Evolutionary conservation across 2,329 filamentous ascomycete genomes (phyloP).

Genomic region (Xylaria sp.): DNA sequence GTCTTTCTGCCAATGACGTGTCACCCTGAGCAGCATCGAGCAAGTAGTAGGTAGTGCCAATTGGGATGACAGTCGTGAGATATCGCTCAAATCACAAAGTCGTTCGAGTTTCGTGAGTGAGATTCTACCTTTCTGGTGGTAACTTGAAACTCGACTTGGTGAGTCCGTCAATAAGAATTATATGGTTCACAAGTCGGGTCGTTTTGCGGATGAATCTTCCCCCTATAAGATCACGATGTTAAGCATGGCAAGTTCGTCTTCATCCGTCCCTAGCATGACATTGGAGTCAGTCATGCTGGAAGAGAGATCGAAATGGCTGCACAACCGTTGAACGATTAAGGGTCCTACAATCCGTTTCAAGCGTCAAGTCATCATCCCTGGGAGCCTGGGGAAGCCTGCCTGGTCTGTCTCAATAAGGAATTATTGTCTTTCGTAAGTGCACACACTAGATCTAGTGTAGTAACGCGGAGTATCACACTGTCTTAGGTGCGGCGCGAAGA

Average conservation of each 20-base stretch:
- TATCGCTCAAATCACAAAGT: background rate
- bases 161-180: background rate
- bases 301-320: conserved; percentile 9
- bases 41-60: background rate
- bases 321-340: conserved; percentile 4
- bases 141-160: background rate
- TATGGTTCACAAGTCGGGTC: background rate
- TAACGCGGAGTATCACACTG: background rate
- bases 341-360: conserved; percentile 16
- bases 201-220: background rate
- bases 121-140: background rate
- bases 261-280: conserved; percentile 12
- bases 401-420: conserved; percentile 1
- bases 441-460: background rate
- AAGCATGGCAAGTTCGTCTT: conserved; percentile 9
- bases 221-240: conserved; percentile 5
- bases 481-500: background rate
- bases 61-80: background rate
- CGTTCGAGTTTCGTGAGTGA: background rate
- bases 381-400: conserved; percentile 11
- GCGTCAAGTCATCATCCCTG: conserved; percentile 4
- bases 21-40: conserved; percentile 2
- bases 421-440: background rate
- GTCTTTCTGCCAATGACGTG: background rate
- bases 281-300: conserved; percentile 8